Evolutionary conservation across 2,329 filamentous ascomycete genomes (phyloP), one percentile per base, ranked within the genome.

Genomic region (Lecanicillium sp.): DNA sequence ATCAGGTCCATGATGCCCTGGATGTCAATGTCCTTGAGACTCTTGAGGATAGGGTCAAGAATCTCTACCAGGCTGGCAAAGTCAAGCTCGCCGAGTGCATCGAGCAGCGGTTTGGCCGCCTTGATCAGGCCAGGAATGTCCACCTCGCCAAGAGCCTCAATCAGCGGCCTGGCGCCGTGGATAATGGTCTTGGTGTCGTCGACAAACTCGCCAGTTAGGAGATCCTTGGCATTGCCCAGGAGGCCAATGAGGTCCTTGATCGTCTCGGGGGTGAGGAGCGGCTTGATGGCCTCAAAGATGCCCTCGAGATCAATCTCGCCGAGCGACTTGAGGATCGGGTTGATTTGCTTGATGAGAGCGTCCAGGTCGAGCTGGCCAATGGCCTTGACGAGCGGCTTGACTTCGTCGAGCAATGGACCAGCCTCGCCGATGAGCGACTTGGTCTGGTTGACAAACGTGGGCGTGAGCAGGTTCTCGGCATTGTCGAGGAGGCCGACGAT

Each of bases 311-410:
- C 42, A 62, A 65, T 45, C 64, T 64, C n/a, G 57, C 65, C 19
- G 66, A 72, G 39, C 33, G 29, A 33, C 44, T 57, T 36, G 52
- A 54, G 37, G 45, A 56, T 28, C 49, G 51, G 34, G 38, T 55
- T 18, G 43, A 45, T 12, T 30, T 39, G 13, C 43, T 56, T 19
- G 52, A 71, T 65, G 36, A 60, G 70, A 17, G 9, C 33, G 10
- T 32, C 36, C 57, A 61, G 36, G 43, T 57, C 17, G 27, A 40
- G 35, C 29, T 40, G 22, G 11, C 28, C 3, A 6, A 40, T 33
- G 22, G 33, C 33, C 54, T 74, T 13, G 66, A 74, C 50, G 56
- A 66, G 13, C 61, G 69, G 44, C 52, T 72, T 14, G 47, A 57
- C 40, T n/a, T 27, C 33, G 5, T 40, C 17, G 32, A 40, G 33